These are phyloP conservation scores for Glebionis coronaria DNA, from an alignment of 129 eudicot species.

Conservation along the genomic window DNA sequence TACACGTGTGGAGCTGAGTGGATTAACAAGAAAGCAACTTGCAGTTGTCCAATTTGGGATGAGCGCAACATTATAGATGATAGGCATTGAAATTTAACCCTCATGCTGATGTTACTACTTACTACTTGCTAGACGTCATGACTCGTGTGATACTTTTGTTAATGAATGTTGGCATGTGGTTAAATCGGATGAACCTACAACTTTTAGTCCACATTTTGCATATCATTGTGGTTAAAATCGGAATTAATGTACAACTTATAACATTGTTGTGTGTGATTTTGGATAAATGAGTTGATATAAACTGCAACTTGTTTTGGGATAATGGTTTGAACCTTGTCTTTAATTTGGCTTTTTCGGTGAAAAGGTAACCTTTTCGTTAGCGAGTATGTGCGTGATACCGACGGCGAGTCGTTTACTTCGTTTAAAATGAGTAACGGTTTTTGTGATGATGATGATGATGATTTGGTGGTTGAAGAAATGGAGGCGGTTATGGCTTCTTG, in stretches of 20 bases:
- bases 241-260: not conserved
- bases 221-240: too few relatives aligned
- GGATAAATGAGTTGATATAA: too few relatives aligned
- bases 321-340: too few relatives aligned
- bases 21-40: slow-evolving; percentile 57
- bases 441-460: slow-evolving; percentile 30
- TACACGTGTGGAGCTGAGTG: slow-evolving; percentile 72
- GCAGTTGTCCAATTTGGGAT: slow-evolving; percentile 56
- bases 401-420: slow-evolving; percentile 17
- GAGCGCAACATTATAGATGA: slow-evolving; percentile 31
- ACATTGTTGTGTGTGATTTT: too few relatives aligned
- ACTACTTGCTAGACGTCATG: too few relatives aligned
- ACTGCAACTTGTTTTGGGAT: too few relatives aligned
- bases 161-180: too few relatives aligned
- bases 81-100: too few relatives aligned
- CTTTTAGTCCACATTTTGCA: too few relatives aligned
- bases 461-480: slow-evolving; percentile 30
- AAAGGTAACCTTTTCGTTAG: slow-evolving; percentile 24
- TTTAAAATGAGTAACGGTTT: slow-evolving; percentile 17
- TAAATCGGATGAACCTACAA: too few relatives aligned
- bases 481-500: slow-evolving; percentile 45
- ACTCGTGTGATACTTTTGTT: too few relatives aligned
- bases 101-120: too few relatives aligned
- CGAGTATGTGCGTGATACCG: slow-evolving; percentile 26
- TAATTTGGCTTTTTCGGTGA: slow-evolving; percentile 18